phyloP scores from a whole-genome alignment of 2,329 filamentous ascomycete species.

The Sclerotinia nivalis region DNA sequence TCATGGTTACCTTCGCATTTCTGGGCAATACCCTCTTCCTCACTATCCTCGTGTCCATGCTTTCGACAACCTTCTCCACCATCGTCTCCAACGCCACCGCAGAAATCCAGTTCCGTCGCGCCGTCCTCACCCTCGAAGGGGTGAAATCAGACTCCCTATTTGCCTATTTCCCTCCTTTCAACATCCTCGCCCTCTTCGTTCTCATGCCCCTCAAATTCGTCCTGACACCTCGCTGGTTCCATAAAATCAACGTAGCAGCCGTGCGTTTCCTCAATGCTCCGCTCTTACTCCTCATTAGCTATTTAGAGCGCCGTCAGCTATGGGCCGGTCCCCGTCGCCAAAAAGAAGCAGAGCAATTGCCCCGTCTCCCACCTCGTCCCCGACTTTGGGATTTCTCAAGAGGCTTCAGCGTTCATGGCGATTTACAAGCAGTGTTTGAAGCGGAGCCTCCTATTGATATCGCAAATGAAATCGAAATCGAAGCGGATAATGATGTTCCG shows the following conservation, averaged over 20 bases:
- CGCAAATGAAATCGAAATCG: slow-evolving; percentile 32
- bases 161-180: slow-evolving; percentile 69
- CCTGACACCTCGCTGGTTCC: slow-evolving; percentile 82
- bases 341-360: slow-evolving; percentile 33
- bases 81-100: slow-evolving; percentile 75
- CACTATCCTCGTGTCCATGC: slow-evolving; percentile 85
- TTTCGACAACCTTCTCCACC: slow-evolving; percentile 79
- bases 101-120: slow-evolving; percentile 81
- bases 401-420: slow-evolving; percentile 39
- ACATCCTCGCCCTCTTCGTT: slow-evolving; percentile 72
- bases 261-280: slow-evolving; percentile 76
- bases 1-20: slow-evolving; percentile 85
- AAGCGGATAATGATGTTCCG: slow-evolving; percentile 11
- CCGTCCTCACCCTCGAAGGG: slow-evolving; percentile 80
- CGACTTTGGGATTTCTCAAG: slow-evolving; percentile 37
- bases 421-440: slow-evolving; percentile 41
- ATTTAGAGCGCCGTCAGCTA: slow-evolving; percentile 68
- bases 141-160: slow-evolving; percentile 80
- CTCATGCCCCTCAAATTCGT: slow-evolving; percentile 76
- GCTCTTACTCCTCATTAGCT: slow-evolving; percentile 68
- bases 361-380: slow-evolving; percentile 27
- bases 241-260: slow-evolving; percentile 81
- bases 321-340: slow-evolving; percentile 49
- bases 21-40: slow-evolving; percentile 84
- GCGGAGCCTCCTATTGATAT: slow-evolving; percentile 35